Percentiles rank a stretch among this genome's conserved stretches.
These are phyloP conservation scores for Fraxinus dipetala DNA, from an alignment of 305 asterid species.

Conservation along the genomic window DNA sequence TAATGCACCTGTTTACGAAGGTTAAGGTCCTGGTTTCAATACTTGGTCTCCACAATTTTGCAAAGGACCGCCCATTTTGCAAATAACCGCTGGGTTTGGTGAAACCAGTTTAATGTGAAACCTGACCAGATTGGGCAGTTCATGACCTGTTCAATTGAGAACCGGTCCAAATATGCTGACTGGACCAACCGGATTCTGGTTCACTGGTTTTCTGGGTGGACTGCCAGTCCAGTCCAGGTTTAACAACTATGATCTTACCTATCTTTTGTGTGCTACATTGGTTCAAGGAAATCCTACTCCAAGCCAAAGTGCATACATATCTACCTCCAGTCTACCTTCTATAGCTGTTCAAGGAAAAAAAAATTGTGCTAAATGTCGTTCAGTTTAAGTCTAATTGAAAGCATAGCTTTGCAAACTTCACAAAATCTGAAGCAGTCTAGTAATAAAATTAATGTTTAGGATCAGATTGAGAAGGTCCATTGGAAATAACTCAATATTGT, in stretches of 20 bases:
- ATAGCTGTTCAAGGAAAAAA: background rate
- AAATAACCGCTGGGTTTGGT: background rate
- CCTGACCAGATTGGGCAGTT: background rate
- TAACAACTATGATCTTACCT: background rate
- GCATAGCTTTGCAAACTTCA: background rate
- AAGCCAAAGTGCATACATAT: background rate
- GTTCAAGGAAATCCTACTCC: background rate
- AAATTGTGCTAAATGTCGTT: background rate
- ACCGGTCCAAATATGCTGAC: background rate
- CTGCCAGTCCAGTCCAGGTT: background rate
- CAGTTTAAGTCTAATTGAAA: background rate
- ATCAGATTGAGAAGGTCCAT: background rate
- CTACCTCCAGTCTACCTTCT: background rate
- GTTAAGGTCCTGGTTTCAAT: background rate
- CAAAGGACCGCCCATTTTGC: background rate
- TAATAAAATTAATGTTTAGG: background rate
- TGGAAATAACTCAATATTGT: background rate
- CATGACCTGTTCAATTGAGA: background rate
- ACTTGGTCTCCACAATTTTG: background rate
- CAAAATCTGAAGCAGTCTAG: background rate
- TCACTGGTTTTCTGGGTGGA: background rate
- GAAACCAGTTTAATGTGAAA: background rate
- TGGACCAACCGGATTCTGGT: background rate
- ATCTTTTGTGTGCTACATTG: background rate
- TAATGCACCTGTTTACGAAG: background rate